These are phyloP conservation scores for Aspergillus thermomutatus DNA, from an alignment of 2,329 filamentous ascomycete species.

Conservation along the genomic window DNA sequence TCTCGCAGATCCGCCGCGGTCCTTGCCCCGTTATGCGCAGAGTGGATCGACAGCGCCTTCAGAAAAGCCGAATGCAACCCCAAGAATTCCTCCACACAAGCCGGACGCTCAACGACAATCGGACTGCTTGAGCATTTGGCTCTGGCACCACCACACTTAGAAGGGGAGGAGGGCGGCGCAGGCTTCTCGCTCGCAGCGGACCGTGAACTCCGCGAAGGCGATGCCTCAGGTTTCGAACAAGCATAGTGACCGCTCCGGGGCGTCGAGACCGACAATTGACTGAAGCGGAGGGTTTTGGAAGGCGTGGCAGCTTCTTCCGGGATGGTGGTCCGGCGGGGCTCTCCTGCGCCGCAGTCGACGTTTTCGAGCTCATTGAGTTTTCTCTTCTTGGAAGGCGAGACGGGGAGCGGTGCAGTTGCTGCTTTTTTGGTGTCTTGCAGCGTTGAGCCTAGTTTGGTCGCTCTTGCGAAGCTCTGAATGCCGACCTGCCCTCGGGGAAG, in stretches of 20 bases:
- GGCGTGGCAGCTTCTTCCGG: slow-evolving; percentile 23
- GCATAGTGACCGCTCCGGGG: slow-evolving; percentile 30
- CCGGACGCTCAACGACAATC: slow-evolving; percentile 14
- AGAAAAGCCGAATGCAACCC: slow-evolving; percentile 65
- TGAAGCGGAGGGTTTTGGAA: slow-evolving; percentile 33
- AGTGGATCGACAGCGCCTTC: slow-evolving; percentile 65
- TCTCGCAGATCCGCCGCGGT: slow-evolving; percentile 62
- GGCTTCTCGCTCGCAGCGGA: background rate
- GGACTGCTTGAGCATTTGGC: slow-evolving; percentile 20
- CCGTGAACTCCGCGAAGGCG: background rate
- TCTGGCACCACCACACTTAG: slow-evolving; percentile 18
- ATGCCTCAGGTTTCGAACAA: slow-evolving; percentile 9
- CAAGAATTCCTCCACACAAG: slow-evolving; percentile 51
- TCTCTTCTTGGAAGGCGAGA: slow-evolving; percentile 40
- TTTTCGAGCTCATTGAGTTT: slow-evolving; percentile 35
- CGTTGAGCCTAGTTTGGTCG: slow-evolving; percentile 39
- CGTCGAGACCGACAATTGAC: slow-evolving; percentile 30
- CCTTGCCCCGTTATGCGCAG: slow-evolving; percentile 63
- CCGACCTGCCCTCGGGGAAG: slow-evolving; percentile 36
- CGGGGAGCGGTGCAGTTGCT: slow-evolving; percentile 19
- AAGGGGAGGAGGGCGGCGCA: slow-evolving; percentile 22
- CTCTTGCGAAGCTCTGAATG: slow-evolving; percentile 44
- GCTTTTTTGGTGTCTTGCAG: slow-evolving; percentile 29
- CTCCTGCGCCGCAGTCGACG: slow-evolving; percentile 24
- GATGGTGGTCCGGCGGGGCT: slow-evolving; percentile 2